phyloP scores from a whole-genome alignment of 495 filamentous ascomycete genomes.

The Penicillium manginii region DNA sequence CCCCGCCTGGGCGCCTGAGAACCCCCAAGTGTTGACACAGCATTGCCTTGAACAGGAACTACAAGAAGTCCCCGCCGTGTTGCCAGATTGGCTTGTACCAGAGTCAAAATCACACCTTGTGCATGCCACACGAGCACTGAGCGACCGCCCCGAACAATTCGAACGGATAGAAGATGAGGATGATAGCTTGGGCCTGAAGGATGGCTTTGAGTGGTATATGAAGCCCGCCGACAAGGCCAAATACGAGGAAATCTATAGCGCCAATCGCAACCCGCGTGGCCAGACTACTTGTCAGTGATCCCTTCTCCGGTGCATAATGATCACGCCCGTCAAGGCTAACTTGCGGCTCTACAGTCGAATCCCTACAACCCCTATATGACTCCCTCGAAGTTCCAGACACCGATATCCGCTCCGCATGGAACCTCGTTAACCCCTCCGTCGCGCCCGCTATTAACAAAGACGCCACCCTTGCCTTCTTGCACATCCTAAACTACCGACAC shows the following conservation, averaged over 20 bases:
- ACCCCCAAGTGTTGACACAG: constrained; percentile 1
- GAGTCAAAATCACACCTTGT: constrained; percentile 97
- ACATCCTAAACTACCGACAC: constrained; percentile 92
- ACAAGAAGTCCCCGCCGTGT: constrained; percentile 74
- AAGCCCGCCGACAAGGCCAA: constrained; percentile 83
- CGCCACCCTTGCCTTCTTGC: constrained; percentile 89
- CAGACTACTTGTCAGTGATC: constrained; percentile 72
- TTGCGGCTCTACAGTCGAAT: constrained; percentile 57
- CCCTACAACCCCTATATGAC: constrained; percentile 83
- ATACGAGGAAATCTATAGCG: constrained; percentile 94
- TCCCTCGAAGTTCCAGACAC: constrained; percentile 95
- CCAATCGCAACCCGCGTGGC: constrained; percentile 82
- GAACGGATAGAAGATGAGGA: constrained; percentile 77
- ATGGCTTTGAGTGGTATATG: constrained; percentile 99
- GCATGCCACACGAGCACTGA: constrained; percentile 82
- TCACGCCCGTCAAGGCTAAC: constrained; percentile 7
- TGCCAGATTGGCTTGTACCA: constrained; percentile 96
- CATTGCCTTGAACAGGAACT: constrained; percentile 65
- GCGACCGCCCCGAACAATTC: constrained; percentile 73
- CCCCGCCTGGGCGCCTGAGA: background rate
- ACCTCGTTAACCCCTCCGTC: constrained; percentile 89
- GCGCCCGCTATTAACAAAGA: constrained; percentile 85
- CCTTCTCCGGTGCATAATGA: background rate
- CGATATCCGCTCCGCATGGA: constrained; percentile 93
- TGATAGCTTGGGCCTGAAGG: constrained; percentile 81